Conservation (phyloP, 2,329 filamentous ascomycete genomes). For the Aschersonia sp. region DNA sequence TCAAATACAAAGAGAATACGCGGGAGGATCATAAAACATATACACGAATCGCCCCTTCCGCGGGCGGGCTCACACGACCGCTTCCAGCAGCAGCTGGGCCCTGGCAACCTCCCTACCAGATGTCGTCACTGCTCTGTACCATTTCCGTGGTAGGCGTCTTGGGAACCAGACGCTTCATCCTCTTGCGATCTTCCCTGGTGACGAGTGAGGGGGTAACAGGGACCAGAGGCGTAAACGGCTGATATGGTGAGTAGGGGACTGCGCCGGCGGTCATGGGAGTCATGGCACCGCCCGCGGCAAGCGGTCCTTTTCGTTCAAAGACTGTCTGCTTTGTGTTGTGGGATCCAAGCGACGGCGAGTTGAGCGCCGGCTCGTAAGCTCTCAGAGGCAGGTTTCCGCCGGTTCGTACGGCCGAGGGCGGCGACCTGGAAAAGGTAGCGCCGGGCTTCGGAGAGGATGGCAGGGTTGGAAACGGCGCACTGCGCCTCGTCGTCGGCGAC, state of each 20-base stretch:
- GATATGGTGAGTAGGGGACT: conserved; percentile 63
- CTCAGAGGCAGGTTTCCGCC: conserved; percentile 44
- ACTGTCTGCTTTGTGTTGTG: conserved; percentile 48
- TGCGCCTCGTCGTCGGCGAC: conserved; percentile 24
- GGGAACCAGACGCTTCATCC: conserved; percentile 47
- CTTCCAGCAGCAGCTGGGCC: no score
- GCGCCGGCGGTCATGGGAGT: conserved; percentile 48
- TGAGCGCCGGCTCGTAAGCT: conserved; percentile 42
- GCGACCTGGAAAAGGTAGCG: conserved; percentile 30
- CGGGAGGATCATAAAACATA: no score
- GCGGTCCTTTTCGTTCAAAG: conserved; percentile 39
- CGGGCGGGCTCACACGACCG: no score
- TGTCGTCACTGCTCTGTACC: conserved; percentile 46
- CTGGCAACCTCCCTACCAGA: conserved; percentile 36
- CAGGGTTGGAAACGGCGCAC: conserved; percentile 20
- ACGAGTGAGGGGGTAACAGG: conserved; percentile 65
- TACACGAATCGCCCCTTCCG: no score
- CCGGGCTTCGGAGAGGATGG: conserved; percentile 36
- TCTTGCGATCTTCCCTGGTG: conserved; percentile 55
- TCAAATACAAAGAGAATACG: no score
- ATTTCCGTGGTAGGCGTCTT: conserved; percentile 48
- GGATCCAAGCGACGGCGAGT: conserved; percentile 30
- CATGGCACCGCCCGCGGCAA: conserved; percentile 41
- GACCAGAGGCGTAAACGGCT: conserved; percentile 61
- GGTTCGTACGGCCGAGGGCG: conserved; percentile 40